These are phyloP conservation scores for Aphanocladium album DNA, from an alignment of 2,329 filamentous ascomycete species.

Conservation along the genomic window DNA sequence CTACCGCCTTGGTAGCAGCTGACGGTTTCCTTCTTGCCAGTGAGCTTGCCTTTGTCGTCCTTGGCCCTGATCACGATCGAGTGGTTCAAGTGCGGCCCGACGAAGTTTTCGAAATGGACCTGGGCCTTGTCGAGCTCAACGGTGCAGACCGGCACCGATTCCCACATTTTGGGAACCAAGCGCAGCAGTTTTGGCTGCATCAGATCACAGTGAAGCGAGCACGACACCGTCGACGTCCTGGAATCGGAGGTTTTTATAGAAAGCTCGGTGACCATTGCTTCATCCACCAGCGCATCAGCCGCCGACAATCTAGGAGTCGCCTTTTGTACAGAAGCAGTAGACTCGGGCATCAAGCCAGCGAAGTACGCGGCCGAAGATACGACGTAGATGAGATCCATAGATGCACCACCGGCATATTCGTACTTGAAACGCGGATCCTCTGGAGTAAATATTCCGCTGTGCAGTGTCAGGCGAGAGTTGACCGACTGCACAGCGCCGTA, in stretches of 20 bases:
- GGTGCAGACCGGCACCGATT: neutral
- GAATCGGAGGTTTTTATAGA: neutral
- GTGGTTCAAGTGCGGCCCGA: neutral
- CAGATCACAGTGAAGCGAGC: slow-evolving; percentile 6
- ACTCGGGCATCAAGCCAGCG: neutral
- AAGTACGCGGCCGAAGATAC: slow-evolving; percentile 5
- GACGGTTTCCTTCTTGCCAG: neutral
- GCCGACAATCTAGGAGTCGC: neutral
- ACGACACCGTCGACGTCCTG: neutral
- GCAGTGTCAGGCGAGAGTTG: slow-evolving; percentile 2
- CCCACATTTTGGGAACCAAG: slow-evolving; percentile 5
- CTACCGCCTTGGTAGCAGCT: neutral
- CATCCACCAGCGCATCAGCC: slow-evolving; percentile 1
- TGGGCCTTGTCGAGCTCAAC: neutral
- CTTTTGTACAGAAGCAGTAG: neutral
- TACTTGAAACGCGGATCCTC: slow-evolving; percentile 5
- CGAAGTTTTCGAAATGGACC: neutral
- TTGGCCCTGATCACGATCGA: neutral
- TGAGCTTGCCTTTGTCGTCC: neutral
- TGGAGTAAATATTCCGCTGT: neutral
- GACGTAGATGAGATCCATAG: slow-evolving; percentile 11
- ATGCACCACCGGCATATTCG: slow-evolving; percentile 7
- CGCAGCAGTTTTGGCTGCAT: neutral
- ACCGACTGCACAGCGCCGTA: slow-evolving; percentile 8
- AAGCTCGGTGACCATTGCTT: slow-evolving; percentile 1